These are phyloP conservation scores for Boletus reticulatus DNA, from an alignment of 768 basidiomycete species.

Conservation along the genomic window DNA sequence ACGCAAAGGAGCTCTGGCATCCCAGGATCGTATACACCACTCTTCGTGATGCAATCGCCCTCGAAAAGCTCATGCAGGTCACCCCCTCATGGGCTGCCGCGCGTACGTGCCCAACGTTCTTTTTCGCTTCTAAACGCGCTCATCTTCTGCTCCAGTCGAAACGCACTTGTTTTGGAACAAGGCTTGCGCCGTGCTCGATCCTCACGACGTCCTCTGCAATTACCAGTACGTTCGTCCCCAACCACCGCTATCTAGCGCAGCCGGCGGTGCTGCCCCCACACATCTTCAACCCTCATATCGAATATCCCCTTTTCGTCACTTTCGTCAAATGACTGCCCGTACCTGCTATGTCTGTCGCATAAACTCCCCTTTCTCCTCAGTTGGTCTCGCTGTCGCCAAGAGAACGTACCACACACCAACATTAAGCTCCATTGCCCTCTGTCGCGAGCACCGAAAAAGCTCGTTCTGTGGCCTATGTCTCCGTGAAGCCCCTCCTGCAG, in stretches of 20 bases:
- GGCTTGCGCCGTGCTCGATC: slow-evolving; percentile 60
- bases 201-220: slow-evolving; percentile 51
- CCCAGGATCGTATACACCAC: slow-evolving; percentile 58
- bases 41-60: slow-evolving; percentile 58
- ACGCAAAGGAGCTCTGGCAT: slow-evolving; percentile 55
- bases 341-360: slow-evolving; percentile 70
- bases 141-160: slow-evolving; percentile 48
- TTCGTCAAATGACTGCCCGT: slow-evolving; percentile 51
- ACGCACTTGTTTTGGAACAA: slow-evolving; percentile 70
- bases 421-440: slow-evolving; percentile 49
- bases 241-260: slow-evolving; percentile 26
- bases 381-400: slow-evolving; percentile 54
- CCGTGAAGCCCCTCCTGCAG: slow-evolving; percentile 52
- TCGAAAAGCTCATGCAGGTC: slow-evolving; percentile 63
- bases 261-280: slow-evolving; percentile 33
- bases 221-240: slow-evolving; percentile 46
- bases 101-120: slow-evolving; percentile 41
- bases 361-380: slow-evolving; percentile 51
- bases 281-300: slow-evolving; percentile 34
- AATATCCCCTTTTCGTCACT: slow-evolving; percentile 57
- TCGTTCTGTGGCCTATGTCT: slow-evolving; percentile 70
- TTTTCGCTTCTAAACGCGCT: slow-evolving; percentile 1
- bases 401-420: slow-evolving; percentile 40
- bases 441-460: slow-evolving; percentile 62
- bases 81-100: slow-evolving; percentile 60